Evolutionary conservation across 2,329 filamentous ascomycete genomes (phyloP).

Genomic region (Hypoxylon sp.): DNA sequence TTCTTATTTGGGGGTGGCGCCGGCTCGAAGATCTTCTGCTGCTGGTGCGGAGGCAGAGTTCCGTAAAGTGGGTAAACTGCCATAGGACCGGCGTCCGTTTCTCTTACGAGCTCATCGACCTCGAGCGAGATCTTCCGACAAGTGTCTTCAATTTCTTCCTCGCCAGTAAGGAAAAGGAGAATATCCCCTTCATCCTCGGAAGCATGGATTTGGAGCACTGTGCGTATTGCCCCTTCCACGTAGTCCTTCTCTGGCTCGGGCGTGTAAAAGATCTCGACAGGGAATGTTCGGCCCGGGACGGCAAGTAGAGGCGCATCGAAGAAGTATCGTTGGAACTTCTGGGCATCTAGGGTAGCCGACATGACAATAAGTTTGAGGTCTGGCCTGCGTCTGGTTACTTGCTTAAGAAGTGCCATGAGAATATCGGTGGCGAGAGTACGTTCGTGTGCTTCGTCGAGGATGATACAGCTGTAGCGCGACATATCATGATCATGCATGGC

Average conservation of each 20-base stretch:
- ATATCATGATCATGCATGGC: slow-evolving; percentile 96
- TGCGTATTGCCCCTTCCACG: slow-evolving; percentile 93
- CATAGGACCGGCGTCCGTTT: slow-evolving; percentile 91
- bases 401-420: slow-evolving; percentile 95
- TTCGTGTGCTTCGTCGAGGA: slow-evolving; percentile 98
- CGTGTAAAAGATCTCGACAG: slow-evolving; percentile 99
- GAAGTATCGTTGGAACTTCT: slow-evolving; percentile 99
- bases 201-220: slow-evolving; percentile 96
- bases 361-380: slow-evolving; percentile 99
- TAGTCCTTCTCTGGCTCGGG: slow-evolving; percentile 97
- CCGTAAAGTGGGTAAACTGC: slow-evolving; percentile 95
- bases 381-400: slow-evolving; percentile 83
- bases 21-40: slow-evolving; percentile 95
- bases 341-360: slow-evolving; percentile 96
- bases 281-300: slow-evolving; percentile 94
- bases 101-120: slow-evolving; percentile 89
- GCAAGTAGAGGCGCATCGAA: slow-evolving; percentile 92
- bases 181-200: slow-evolving; percentile 94
- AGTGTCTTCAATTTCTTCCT: slow-evolving; percentile 98
- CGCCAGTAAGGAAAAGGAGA: slow-evolving; percentile 93
- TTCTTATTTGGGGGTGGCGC: slow-evolving; percentile 80
- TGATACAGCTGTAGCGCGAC: slow-evolving; percentile 95
- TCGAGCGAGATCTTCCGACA: slow-evolving; percentile 92
- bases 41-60: slow-evolving; percentile 90
- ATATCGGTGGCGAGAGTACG: slow-evolving; percentile 97